Evolutionary conservation across 352 stramenopile genomes (phyloP).

Genomic region (Nothophytophthora sp.): DNA sequence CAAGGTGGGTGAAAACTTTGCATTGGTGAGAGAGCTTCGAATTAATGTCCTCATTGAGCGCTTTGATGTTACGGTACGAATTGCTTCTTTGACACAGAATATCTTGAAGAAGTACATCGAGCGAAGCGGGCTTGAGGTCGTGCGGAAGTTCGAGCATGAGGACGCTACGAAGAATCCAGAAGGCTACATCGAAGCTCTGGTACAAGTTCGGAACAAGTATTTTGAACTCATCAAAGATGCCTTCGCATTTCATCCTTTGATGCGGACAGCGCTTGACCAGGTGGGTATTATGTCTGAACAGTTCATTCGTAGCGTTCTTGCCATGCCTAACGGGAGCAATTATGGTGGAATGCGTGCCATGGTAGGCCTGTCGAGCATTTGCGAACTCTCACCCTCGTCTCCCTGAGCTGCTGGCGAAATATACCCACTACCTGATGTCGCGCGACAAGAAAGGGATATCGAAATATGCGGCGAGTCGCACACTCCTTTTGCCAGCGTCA

Average conservation of each 20-base stretch:
- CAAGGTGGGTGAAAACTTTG: slow-evolving; percentile 53
- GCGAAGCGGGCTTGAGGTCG: slow-evolving; percentile 71
- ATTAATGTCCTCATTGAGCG: slow-evolving; percentile 6
- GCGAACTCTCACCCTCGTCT: slow-evolving; percentile 80
- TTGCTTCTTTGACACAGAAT: slow-evolving; percentile 46
- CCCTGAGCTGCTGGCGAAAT: slow-evolving; percentile 82
- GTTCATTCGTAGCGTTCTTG: not conserved
- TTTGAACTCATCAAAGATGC: slow-evolving; percentile 86
- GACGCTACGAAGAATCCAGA: slow-evolving; percentile 82
- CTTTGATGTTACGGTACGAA: no score
- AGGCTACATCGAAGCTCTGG: slow-evolving; percentile 83
- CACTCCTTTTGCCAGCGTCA: slow-evolving; percentile 25
- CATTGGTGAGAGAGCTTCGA: no score
- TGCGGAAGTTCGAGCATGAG: slow-evolving; percentile 79
- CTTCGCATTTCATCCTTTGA: slow-evolving; percentile 81
- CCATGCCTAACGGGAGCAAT: not conserved
- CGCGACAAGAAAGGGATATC: slow-evolving; percentile 54
- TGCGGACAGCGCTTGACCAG: slow-evolving; percentile 83
- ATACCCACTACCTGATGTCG: slow-evolving; percentile 88
- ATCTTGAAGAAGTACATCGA: slow-evolving; percentile 90
- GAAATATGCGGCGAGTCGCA: slow-evolving; percentile 13
- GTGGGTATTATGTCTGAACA: no score
- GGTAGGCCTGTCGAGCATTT: slow-evolving; percentile 76
- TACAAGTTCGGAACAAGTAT: slow-evolving; percentile 84
- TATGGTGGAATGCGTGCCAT: not conserved